These are phyloP conservation scores for Takashimella tepidaria DNA, from an alignment of 1,284 basidiomycete genomes.

Conservation along the genomic window DNA sequence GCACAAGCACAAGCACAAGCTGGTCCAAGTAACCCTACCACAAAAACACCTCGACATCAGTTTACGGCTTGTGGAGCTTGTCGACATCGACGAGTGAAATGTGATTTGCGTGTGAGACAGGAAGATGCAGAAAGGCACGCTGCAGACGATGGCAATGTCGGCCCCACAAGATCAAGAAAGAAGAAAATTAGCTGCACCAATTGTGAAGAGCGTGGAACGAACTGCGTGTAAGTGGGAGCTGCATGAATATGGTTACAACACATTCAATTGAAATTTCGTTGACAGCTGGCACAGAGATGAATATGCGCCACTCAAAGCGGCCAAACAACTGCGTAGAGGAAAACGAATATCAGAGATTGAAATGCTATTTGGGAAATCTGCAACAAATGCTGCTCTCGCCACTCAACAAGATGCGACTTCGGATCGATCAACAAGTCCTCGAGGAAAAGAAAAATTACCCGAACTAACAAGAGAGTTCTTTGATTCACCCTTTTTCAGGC, in stretches of 20 bases:
- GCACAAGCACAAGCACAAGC: background rate
- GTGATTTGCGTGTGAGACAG: slow-evolving; percentile 43
- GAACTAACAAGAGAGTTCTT: slow-evolving; percentile 71
- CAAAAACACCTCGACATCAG: slow-evolving; percentile 67
- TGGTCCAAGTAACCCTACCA: background rate
- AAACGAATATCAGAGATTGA: slow-evolving; percentile 76
- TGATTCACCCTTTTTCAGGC: slow-evolving; percentile 70
- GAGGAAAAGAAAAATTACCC: slow-evolving; percentile 37
- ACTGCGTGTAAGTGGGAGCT: slow-evolving; percentile 68
- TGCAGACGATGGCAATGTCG: slow-evolving; percentile 37
- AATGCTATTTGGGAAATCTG: slow-evolving; percentile 38
- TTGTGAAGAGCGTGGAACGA: slow-evolving; percentile 74
- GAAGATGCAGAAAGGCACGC: slow-evolving; percentile 25
- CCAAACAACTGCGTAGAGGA: slow-evolving; percentile 74
- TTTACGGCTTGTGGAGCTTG: slow-evolving; percentile 86
- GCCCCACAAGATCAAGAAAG: slow-evolving; percentile 27
- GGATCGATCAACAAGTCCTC: slow-evolving; percentile 15
- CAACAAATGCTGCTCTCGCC: slow-evolving; percentile 29
- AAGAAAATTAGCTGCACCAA: slow-evolving; percentile 62
- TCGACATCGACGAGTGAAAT: slow-evolving; percentile 64
- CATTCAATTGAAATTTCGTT: background rate
- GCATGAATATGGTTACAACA: background rate
- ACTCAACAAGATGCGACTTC: slow-evolving; percentile 18
- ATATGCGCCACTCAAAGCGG: slow-evolving; percentile 78
- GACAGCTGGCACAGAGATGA: slow-evolving; percentile 57